A percentile compares a stretch with the other conserved stretches of the same genome.
phyloP scores from a whole-genome alignment of 2,329 filamentous ascomycete genomes.

The Epichloe uncinata region DNA sequence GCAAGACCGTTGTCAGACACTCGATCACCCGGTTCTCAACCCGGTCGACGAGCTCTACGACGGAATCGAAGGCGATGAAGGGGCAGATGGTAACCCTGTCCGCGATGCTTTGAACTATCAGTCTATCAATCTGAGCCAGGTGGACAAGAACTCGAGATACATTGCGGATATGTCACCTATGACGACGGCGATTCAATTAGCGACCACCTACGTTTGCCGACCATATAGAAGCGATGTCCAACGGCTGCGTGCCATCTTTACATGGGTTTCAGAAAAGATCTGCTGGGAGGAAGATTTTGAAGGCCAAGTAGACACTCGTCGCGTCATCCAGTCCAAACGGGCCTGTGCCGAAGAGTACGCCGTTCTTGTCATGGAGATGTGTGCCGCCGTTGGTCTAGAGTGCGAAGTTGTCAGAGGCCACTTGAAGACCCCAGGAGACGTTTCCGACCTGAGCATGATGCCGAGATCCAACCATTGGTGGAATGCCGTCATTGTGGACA shows the following conservation, averaged over 20 bases:
- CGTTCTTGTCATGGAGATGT: conserved; percentile 84
- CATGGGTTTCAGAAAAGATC: conserved; percentile 91
- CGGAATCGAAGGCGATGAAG: conserved; percentile 79
- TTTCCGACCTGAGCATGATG: conserved; percentile 65
- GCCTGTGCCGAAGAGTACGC: conserved; percentile 86
- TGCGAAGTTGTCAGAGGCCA: conserved; percentile 83
- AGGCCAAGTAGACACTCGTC: conserved; percentile 66
- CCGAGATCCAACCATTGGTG: conserved; percentile 94
- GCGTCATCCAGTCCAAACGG: conserved; percentile 71
- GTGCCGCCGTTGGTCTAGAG: conserved; percentile 71
- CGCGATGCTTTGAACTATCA: conserved; percentile 69
- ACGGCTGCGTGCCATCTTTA: conserved; percentile 85
- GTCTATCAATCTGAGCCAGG: conserved; percentile 65
- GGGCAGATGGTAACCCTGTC: conserved; percentile 72
- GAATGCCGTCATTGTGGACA: conserved; percentile 88
- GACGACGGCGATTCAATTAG: conserved; percentile 68
- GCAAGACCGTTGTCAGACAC: conserved; percentile 83
- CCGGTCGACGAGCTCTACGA: conserved; percentile 83
- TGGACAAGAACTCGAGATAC: conserved; percentile 94
- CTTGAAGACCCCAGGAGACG: conserved; percentile 78
- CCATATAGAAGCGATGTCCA: conserved; percentile 93
- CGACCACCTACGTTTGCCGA: conserved; percentile 83
- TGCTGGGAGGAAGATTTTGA: conserved; percentile 93
- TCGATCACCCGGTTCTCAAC: conserved; percentile 78
- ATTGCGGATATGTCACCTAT: conserved; percentile 70